Percentiles rank a stretch among this genome's conserved stretches.
Evolutionary conservation across 768 basidiomycete genomes (phyloP).

Genomic region (Crucibulum laeve): DNA sequence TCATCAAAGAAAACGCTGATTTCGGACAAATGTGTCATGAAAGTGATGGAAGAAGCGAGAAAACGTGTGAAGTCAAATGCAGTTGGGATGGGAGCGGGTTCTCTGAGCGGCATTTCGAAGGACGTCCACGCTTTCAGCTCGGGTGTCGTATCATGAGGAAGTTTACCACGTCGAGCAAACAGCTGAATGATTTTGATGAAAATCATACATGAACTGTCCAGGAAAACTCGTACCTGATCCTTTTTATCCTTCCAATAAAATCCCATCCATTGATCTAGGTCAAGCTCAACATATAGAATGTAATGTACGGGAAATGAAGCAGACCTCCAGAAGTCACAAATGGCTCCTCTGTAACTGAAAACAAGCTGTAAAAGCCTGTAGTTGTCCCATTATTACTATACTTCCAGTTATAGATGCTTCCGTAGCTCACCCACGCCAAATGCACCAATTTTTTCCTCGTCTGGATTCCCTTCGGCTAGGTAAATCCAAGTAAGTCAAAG

Average conservation of each 20-base stretch:
- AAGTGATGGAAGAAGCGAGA: constrained; percentile 86
- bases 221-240: constrained; percentile 55
- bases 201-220: background rate
- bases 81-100: constrained; percentile 73
- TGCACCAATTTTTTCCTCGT: constrained; percentile 94
- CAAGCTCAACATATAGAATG: constrained; percentile 2
- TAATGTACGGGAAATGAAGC: constrained; percentile 11
- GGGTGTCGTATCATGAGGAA: constrained; percentile 34
- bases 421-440: constrained; percentile 70
- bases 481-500: background rate
- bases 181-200: constrained; percentile 39
- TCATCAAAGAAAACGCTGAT: constrained; percentile 84
- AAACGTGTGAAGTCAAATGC: constrained; percentile 89
- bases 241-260: constrained; percentile 96
- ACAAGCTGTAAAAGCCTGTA: constrained; percentile 72
- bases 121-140: constrained; percentile 65
- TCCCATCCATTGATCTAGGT: constrained; percentile 82
- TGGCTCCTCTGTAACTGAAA: constrained; percentile 81
- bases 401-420: background rate
- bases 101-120: constrained; percentile 86
- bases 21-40: constrained; percentile 77
- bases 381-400: background rate
- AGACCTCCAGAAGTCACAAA: constrained; percentile 78
- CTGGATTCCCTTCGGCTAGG: constrained; percentile 87
- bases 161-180: constrained; percentile 73